phyloP scores from a whole-genome alignment of 2,329 filamentous ascomycete species.

The Thyridium curvatum region DNA sequence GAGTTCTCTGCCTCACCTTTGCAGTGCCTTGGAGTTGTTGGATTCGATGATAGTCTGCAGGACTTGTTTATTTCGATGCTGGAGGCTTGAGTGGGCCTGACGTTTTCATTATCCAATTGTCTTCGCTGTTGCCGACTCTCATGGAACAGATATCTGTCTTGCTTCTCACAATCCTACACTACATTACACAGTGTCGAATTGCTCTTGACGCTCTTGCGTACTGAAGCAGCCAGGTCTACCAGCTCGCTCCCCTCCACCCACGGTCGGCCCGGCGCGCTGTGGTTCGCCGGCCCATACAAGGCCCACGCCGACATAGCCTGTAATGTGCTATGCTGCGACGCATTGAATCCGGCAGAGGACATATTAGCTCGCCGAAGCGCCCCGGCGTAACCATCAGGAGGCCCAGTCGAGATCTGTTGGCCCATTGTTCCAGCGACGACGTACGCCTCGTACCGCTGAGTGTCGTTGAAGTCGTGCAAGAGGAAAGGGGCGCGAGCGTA shows the following conservation, averaged over 20 bases:
- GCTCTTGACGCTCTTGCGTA: too few relatives aligned
- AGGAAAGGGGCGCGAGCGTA: constrained; percentile 32
- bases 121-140: too few relatives aligned
- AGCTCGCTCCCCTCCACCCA: constrained; percentile 7
- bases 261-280: constrained; percentile 5
- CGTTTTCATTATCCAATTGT: too few relatives aligned
- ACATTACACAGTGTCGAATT: too few relatives aligned
- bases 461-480: constrained; percentile 23
- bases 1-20: too few relatives aligned
- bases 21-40: too few relatives aligned
- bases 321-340: constrained; percentile 15
- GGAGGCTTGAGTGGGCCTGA: too few relatives aligned
- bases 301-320: constrained; percentile 33
- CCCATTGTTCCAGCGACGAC: constrained; percentile 28
- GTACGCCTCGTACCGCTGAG: constrained; percentile 21
- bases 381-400: constrained; percentile 18
- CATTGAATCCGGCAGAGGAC: constrained; percentile 1
- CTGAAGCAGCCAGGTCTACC: neutral
- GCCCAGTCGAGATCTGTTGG: constrained; percentile 13
- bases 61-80: too few relatives aligned
- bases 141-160: too few relatives aligned
- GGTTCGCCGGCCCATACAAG: constrained; percentile 27
- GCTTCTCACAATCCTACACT: too few relatives aligned
- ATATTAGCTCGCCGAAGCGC: constrained; percentile 22
- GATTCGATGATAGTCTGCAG: too few relatives aligned